These are phyloP conservation scores for Leccinum variicolor DNA, from an alignment of 768 basidiomycete genomes.

Conservation along the genomic window DNA sequence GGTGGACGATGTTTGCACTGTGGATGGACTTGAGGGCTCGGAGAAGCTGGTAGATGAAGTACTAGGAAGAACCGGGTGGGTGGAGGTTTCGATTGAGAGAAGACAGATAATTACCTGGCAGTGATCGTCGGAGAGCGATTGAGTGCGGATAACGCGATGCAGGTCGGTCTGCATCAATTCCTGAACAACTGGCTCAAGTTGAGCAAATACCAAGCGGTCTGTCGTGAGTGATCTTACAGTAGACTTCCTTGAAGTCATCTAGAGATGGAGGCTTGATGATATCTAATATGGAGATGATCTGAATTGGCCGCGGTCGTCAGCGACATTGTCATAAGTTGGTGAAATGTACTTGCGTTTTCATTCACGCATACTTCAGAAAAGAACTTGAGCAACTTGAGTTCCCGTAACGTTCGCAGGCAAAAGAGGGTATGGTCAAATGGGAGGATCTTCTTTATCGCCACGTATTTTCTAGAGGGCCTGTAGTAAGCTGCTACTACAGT, in stretches of 20 bases:
- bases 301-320: constrained; percentile 2
- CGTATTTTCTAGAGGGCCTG: constrained; percentile 73
- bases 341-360: constrained; percentile 57
- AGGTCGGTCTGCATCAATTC: constrained; percentile 90
- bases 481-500: constrained; percentile 88
- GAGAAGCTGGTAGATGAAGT: constrained; percentile 82
- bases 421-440: constrained; percentile 95
- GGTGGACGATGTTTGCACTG: constrained; percentile 76
- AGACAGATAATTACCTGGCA: constrained; percentile 51
- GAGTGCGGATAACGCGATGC: constrained; percentile 88
- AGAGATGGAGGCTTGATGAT: constrained; percentile 78
- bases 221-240: constrained; percentile 46
- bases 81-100: background rate
- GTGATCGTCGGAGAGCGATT: constrained; percentile 88
- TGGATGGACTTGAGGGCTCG: constrained; percentile 88
- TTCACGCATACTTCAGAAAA: constrained; percentile 77
- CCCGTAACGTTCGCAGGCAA: constrained; percentile 83
- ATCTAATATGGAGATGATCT: constrained; percentile 93
- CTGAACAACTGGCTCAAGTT: constrained; percentile 56
- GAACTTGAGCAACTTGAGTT: constrained; percentile 87
- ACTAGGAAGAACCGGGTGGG: constrained; percentile 38
- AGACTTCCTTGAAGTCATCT: constrained; percentile 83
- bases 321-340: background rate
- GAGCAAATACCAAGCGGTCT: background rate
- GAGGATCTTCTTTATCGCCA: constrained; percentile 94